These are phyloP conservation scores for Cyberlindnera saturnus DNA, from an alignment of 805 yeast species.

Conservation along the genomic window DNA sequence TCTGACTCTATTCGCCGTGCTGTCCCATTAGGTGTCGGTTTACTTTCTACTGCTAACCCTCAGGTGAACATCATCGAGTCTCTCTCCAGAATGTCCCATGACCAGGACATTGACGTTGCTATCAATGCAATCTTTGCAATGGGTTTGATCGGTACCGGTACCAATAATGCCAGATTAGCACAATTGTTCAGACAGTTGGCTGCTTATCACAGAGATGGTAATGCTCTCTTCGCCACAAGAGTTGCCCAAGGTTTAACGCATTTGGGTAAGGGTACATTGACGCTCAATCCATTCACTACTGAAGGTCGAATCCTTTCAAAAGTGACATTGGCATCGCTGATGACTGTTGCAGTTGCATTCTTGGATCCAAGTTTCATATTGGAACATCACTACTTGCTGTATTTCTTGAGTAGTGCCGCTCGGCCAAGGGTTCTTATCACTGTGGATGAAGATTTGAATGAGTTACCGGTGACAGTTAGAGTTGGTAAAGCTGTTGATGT, in stretches of 20 bases:
- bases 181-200: conserved; percentile 94
- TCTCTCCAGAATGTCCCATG: conserved; percentile 92
- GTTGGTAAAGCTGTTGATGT: conserved; percentile 99
- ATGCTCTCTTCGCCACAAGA: conserved; percentile 86
- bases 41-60: conserved; percentile 88
- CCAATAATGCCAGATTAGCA: conserved; percentile 96
- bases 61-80: conserved; percentile 97
- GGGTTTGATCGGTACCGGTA: conserved; percentile 99
- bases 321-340: conserved; percentile 82
- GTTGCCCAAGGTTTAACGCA: conserved; percentile 93
- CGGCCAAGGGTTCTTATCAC: conserved; percentile 92
- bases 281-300: conserved; percentile 81
- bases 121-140: conserved; percentile 90
- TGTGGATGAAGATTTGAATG: conserved; percentile 74
- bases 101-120: conserved; percentile 89
- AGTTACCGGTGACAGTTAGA: conserved; percentile 90
- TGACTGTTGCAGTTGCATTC: conserved; percentile 78
- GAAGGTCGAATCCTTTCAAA: conserved; percentile 85
- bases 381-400: conserved; percentile 77
- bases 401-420: conserved; percentile 79
- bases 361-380: conserved; percentile 84
- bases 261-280: conserved; percentile 92
- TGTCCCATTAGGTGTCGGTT: conserved; percentile 97
- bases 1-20: conserved; percentile 85
- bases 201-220: conserved; percentile 86